A percentile compares a stretch with the other conserved stretches of the same genome.
phyloP scores from a whole-genome alignment of 2,329 filamentous ascomycete species.

The Xylaria sp. region DNA sequence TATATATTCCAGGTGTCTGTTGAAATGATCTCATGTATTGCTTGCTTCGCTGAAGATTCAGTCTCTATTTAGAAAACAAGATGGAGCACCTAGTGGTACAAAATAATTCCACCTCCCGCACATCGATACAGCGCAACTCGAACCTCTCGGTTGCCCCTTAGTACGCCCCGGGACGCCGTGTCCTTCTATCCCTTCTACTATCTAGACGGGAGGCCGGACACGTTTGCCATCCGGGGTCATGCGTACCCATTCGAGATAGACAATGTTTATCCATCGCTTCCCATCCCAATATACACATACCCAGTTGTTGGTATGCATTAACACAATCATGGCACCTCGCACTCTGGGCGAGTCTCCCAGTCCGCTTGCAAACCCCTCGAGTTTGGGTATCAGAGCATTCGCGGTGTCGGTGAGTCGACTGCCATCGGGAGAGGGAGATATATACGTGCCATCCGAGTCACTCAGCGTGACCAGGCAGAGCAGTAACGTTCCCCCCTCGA shows the following conservation, averaged over 20 bases:
- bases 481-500: conserved; percentile 22
- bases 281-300: conserved; percentile 32
- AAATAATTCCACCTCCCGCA: no score
- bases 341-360: conserved; percentile 13
- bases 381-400: conserved; percentile 12
- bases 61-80: no score
- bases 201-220: no score
- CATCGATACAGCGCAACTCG: no score
- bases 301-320: conserved; percentile 25
- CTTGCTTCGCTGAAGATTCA: no score
- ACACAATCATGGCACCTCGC: conserved; percentile 20
- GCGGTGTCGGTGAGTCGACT: conserved; percentile 21
- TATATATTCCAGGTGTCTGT: no score
- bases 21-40: no score
- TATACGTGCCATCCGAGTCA: conserved; percentile 19
- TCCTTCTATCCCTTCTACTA: no score
- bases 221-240: no score
- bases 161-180: no score
- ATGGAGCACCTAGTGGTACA: no score
- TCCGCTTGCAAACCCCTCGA: conserved; percentile 22
- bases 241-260: conserved; percentile 35
- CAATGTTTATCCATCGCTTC: conserved; percentile 31
- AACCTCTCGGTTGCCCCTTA: no score
- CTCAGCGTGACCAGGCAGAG: conserved; percentile 25
- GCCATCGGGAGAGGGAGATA: conserved; percentile 2